Evolutionary conservation across 805 yeast species (phyloP).

Genomic region (Saccharomycopsis sp.): DNA sequence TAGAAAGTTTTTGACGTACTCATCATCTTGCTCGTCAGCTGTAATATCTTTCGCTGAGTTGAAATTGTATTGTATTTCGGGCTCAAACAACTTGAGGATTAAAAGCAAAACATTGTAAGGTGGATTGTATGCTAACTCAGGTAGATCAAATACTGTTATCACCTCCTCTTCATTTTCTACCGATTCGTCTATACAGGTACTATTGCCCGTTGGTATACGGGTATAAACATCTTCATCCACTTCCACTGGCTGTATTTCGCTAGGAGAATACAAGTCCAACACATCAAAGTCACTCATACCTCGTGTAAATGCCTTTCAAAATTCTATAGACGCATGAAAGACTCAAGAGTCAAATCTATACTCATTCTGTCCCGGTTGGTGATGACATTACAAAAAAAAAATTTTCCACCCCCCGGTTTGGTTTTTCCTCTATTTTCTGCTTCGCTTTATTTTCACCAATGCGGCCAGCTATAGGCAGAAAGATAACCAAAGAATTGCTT

Average conservation of each 20-base stretch:
- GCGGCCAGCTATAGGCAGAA: no score
- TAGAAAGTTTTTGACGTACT: slow-evolving; percentile 19
- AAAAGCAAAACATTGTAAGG: slow-evolving; percentile 39
- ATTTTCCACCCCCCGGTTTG: background rate
- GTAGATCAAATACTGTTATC: slow-evolving; percentile 54
- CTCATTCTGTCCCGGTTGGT: background rate
- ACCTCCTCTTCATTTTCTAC: slow-evolving; percentile 27
- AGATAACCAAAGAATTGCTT: no score
- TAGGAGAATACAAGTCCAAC: slow-evolving; percentile 4
- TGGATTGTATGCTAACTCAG: slow-evolving; percentile 40
- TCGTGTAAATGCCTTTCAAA: no score
- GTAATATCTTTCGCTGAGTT: slow-evolving; percentile 15
- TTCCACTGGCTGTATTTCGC: background rate
- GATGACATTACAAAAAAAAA: background rate
- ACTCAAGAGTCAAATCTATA: no score
- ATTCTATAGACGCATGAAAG: no score
- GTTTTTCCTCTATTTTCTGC: background rate
- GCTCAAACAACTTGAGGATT: slow-evolving; percentile 42
- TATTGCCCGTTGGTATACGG: background rate
- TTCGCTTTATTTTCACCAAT: background rate
- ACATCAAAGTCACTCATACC: slow-evolving; percentile 5
- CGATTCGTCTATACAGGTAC: background rate
- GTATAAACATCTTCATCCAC: slow-evolving; percentile 17
- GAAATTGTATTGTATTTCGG: slow-evolving; percentile 48
- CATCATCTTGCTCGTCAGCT: slow-evolving; percentile 6